These are phyloP conservation scores for Paramyrothecium sp. DNA, from an alignment of 2,329 filamentous ascomycete genomes.

Conservation along the genomic window DNA sequence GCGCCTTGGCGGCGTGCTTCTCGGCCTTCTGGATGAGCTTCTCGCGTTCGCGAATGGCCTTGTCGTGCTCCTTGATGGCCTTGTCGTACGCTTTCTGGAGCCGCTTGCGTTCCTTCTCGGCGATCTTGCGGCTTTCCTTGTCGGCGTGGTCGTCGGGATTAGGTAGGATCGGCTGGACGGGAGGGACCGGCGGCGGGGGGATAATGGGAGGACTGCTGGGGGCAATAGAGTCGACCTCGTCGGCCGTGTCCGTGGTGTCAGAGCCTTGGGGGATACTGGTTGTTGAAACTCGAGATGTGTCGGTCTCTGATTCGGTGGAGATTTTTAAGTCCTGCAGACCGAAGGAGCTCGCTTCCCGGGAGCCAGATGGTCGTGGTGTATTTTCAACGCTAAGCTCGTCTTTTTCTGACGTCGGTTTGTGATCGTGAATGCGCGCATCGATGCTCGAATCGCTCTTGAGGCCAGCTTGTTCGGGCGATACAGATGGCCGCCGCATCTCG, in stretches of 20 bases:
- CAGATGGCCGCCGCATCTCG: too few species aligned
- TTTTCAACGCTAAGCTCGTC: too few species aligned
- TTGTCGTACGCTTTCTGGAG: constrained; percentile 64
- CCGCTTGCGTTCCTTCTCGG: constrained; percentile 65
- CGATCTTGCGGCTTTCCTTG: constrained; percentile 64
- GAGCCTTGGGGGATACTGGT: not conserved
- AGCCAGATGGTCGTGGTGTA: too few species aligned
- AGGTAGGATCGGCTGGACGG: constrained; percentile 42
- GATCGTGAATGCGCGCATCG: too few species aligned
- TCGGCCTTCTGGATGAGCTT: constrained; percentile 57
- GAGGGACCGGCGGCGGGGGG: constrained; percentile 46
- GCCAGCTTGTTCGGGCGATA: too few species aligned
- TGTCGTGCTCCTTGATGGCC: constrained; percentile 65
- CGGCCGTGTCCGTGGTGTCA: constrained; percentile 11
- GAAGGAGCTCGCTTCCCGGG: too few species aligned
- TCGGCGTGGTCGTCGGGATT: constrained; percentile 60
- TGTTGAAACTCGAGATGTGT: too few species aligned
- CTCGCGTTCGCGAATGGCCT: constrained; percentile 59
- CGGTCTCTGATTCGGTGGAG: too few species aligned
- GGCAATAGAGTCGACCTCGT: not conserved
- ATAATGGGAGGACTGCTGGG: constrained; percentile 25
- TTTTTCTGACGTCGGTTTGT: too few species aligned
- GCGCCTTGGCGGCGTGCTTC: constrained; percentile 39
- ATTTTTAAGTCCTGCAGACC: too few species aligned
- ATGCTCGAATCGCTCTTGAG: too few species aligned